phyloP scores from a whole-genome alignment of 352 stramenopile genomes.

The Thalassiosira mediterranea region DNA sequence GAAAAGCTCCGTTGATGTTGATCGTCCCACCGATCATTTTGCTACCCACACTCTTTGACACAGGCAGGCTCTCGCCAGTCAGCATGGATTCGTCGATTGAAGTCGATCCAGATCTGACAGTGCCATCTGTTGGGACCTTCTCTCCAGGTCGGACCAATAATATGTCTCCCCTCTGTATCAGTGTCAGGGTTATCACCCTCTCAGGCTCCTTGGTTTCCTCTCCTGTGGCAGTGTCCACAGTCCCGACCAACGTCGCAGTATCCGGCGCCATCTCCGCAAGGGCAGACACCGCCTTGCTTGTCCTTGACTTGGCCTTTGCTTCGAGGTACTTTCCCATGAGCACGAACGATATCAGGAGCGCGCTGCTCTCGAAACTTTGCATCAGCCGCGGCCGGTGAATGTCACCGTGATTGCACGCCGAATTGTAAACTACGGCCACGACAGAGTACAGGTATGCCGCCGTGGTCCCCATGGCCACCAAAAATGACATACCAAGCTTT shows the following conservation, averaged over 20 bases:
- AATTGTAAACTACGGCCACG: constrained; percentile 81
- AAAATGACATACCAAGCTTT: constrained; percentile 95
- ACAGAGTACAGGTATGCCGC: constrained; percentile 95
- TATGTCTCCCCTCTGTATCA: constrained; percentile 91
- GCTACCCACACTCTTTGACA: constrained; percentile 89
- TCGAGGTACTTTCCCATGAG: constrained; percentile 98
- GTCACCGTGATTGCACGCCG: constrained; percentile 24
- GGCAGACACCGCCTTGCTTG: constrained; percentile 92
- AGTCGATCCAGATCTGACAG: constrained; percentile 89
- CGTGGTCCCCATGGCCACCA: constrained; percentile 95
- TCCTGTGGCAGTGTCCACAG: constrained; percentile 56
- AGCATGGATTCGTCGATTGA: constrained; percentile 96
- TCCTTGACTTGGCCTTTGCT: constrained; percentile 90
- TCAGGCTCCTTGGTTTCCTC: constrained; percentile 32
- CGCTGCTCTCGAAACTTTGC: constrained; percentile 97
- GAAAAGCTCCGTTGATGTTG: constrained; percentile 87
- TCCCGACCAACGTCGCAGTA: constrained; percentile 91
- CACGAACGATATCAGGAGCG: constrained; percentile 98
- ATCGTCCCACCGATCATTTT: constrained; percentile 93
- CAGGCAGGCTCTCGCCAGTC: constrained; percentile 94
- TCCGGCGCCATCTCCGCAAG: constrained; percentile 96
- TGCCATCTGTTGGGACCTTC: constrained; percentile 92
- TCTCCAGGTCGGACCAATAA: constrained; percentile 92
- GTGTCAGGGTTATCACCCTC: constrained; percentile 59
- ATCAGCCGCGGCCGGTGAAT: constrained; percentile 39